These are phyloP conservation scores for Arthrobotrys sphaeroides DNA, from an alignment of 2,329 filamentous ascomycete genomes.

Conservation along the genomic window DNA sequence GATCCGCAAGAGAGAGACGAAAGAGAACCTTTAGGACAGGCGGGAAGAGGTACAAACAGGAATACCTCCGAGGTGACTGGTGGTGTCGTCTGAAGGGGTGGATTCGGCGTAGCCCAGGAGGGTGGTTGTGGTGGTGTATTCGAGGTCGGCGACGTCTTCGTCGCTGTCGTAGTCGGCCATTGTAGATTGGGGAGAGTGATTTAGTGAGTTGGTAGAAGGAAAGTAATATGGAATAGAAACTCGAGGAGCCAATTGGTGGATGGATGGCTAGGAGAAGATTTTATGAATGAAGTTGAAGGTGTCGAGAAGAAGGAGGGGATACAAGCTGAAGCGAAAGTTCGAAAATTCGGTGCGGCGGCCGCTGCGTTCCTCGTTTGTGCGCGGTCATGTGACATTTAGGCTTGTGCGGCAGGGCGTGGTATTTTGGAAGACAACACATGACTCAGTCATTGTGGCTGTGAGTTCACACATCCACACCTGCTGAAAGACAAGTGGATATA, in stretches of 20 bases:
- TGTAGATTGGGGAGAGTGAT: neutral
- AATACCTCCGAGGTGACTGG: constrained; percentile 86
- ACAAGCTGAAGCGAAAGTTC: constrained; percentile 13
- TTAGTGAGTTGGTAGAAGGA: neutral
- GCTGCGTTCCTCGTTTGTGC: constrained; percentile 38
- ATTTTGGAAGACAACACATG: neutral
- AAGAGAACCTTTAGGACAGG: neutral
- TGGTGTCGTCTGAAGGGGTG: constrained; percentile 74
- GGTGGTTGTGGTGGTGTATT: constrained; percentile 65
- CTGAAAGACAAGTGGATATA: neutral
- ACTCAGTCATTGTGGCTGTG: too few species aligned
- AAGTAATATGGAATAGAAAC: neutral
- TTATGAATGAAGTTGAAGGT: neutral
- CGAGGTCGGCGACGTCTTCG: constrained; percentile 44
- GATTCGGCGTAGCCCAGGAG: constrained; percentile 87
- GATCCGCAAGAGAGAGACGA: neutral
- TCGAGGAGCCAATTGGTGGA: neutral
- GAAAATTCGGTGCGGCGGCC: constrained; percentile 45
- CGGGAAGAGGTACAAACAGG: constrained; percentile 71
- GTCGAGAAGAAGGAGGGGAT: neutral
- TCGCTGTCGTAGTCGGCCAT: constrained; percentile 52
- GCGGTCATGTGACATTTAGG: constrained; percentile 1
- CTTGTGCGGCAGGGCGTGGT: neutral
- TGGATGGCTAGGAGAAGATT: neutral
- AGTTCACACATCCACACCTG: too few species aligned